Evolutionary conservation across 306 rosid species (phyloP).

Genomic region (Sicyos baderoa): DNA sequence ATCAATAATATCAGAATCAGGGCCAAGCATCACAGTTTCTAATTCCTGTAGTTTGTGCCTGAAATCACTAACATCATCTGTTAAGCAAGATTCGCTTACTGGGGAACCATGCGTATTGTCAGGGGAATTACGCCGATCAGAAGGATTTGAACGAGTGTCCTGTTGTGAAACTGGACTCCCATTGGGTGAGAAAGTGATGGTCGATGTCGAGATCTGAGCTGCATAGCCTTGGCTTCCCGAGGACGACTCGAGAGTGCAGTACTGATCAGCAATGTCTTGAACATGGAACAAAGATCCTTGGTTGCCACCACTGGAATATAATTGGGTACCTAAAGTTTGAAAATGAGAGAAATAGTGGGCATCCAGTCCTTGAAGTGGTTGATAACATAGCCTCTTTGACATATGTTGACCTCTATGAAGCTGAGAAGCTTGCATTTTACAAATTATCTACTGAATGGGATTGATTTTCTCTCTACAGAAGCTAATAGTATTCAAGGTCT

Average conservation of each 20-base stretch:
- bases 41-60: slow-evolving; percentile 71
- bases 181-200: slow-evolving; percentile 56
- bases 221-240: slow-evolving; percentile 34
- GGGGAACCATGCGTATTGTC: slow-evolving; percentile 63
- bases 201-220: slow-evolving; percentile 47
- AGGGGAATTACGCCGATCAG: slow-evolving; percentile 47
- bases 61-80: slow-evolving; percentile 55
- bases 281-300: slow-evolving; percentile 30
- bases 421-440: slow-evolving; percentile 69
- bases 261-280: slow-evolving; percentile 35
- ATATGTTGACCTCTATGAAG: slow-evolving; percentile 49
- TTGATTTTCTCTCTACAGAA: slow-evolving; percentile 13
- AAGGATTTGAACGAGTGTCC: slow-evolving; percentile 47
- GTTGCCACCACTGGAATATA: slow-evolving; percentile 37
- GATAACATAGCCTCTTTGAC: slow-evolving; percentile 46
- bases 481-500: slow-evolving; percentile 1
- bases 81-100: slow-evolving; percentile 63
- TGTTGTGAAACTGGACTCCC: slow-evolving; percentile 68
- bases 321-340: slow-evolving; percentile 38
- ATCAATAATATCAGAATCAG: slow-evolving; percentile 52
- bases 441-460: slow-evolving; percentile 16
- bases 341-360: slow-evolving; percentile 54
- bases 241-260: slow-evolving; percentile 88
- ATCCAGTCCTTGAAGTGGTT: slow-evolving; percentile 54
- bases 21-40: slow-evolving; percentile 87